Base-by-base conservation (phyloP, 352 stramenopile species). In the Globisporangium emineosum region DNA sequence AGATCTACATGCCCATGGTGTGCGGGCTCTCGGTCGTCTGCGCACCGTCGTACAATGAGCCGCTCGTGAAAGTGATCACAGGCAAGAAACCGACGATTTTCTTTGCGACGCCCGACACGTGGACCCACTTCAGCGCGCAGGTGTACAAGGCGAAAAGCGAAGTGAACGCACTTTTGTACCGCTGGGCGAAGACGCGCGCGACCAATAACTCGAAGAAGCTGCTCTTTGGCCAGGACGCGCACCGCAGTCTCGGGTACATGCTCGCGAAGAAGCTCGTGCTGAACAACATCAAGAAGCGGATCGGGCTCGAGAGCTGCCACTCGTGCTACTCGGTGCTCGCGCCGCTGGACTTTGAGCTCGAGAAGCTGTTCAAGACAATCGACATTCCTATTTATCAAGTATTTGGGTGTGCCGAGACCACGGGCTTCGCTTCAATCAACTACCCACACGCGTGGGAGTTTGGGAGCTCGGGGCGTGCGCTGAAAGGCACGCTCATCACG, bases 301-400 rank as follows among this genome's bases (percentile, higher is more conserved):
- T 94, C 32, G 86, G 86, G 8, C 69, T 94, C 15, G 78, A 90
- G 71, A 87, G 82, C 57, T 92, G 83, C 56, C 73, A 75, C 9
- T 72, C 79, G 21, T 95, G 86, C 67, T 92, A 87, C 62, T 91
- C 83, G 17, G 67, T 95, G 43, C 68, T 93, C 21, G 82, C 86
- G 40, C 81, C 83, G 42, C 70, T 94, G 10, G 81, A 91, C 53
- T 93, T 93, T 40, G 83, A 92, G 64, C 81, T 91, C 5, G 81
- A 90, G 56, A 81, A 81, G 64, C 73, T 94, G 1, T 94, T 94
- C 61, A 89, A 90, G 72, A 93, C 80, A 1, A 87, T 94, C 35
- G 86, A 92, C 65, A 81, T 90, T 4, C 86, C 86, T 8, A 87
- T 94, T 33, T 94, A 92, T 63, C 83, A 91, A 64, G 70, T 91